Evolutionary conservation across 2,329 filamentous ascomycete genomes (phyloP), one percentile per base, ranked within the genome.

Genomic region (Fusarium lyarnte): DNA sequence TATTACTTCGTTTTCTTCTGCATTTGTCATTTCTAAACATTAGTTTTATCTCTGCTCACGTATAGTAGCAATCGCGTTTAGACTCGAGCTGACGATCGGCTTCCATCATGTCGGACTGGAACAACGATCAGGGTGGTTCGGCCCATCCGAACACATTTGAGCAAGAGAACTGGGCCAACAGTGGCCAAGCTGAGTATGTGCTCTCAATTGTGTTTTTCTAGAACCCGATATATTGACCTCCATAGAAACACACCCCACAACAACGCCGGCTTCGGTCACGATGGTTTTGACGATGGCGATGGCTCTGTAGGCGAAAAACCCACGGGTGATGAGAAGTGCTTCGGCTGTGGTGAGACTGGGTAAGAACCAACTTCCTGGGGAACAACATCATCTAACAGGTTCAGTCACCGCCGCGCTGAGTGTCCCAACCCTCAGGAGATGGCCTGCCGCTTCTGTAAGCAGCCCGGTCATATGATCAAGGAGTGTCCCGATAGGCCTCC

Each of bases 401-500:
- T 38, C 1, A 79, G 80, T 10, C 80, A 80, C 63, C 76, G 73
- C 17, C 79, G 77, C 47, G 79, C 78, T 2, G 82, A 84, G 7
- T 84, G 82, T 33, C 78, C 82, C 8, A 79, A 77, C 42, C 73
- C 80, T 2, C 67, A 75, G 51, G 76, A 78, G 21, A 79, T 78
- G 65, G 60, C 76, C 29, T 87, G 85, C 70, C 80, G 79, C 38
- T 84, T 81, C 69, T 90, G 87, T 80, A 82, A 84, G 63, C 77
- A 87, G 74, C 80, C 84, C 29, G 88, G 87, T 9, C 88, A 89
- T 74, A 81, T 88, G 75, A 83, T 87, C 57, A 85, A 87, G 25
- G 89, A 92, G 57, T 94, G 92, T 72, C 91, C 91, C 3, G 81
- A 86, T 3, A 88, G 88, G 69, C 85, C 86, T 11, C 84, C 90